Evolutionary conservation across 176 grass and related monocot species (phyloP).

Genomic region (Aegilops sharonensis): DNA sequence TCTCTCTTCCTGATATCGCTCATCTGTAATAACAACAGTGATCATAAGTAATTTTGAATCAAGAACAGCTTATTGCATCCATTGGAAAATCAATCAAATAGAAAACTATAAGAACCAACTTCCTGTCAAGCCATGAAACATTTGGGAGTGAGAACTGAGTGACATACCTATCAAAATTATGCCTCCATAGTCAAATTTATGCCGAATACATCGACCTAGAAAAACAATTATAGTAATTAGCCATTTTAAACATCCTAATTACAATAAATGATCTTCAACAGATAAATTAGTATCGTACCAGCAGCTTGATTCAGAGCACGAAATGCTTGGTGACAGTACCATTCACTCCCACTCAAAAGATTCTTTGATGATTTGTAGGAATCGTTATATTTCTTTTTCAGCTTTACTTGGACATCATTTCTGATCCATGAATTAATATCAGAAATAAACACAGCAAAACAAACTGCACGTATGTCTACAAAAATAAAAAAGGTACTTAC

Average conservation of each 20-base stretch:
- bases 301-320: slow-evolving; percentile 97
- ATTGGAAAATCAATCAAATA: slow-evolving; percentile 6
- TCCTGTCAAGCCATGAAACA: slow-evolving; percentile 14
- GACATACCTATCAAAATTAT: slow-evolving; percentile 89
- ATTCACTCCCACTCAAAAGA: slow-evolving; percentile 89
- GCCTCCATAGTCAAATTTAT: slow-evolving; percentile 91
- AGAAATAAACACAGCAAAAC: slow-evolving; percentile 1
- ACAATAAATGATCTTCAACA: slow-evolving; percentile 4
- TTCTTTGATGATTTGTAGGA: slow-evolving; percentile 78
- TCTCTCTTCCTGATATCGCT: slow-evolving; percentile 74
- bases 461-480: slow-evolving; percentile 12
- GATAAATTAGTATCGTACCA: slow-evolving; percentile 39
- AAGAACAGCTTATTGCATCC: slow-evolving; percentile 11
- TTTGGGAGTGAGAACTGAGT: not conserved
- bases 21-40: slow-evolving; percentile 55
- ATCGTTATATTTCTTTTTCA: slow-evolving; percentile 96
- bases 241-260: slow-evolving; percentile 27
- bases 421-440: slow-evolving; percentile 52
- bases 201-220: slow-evolving; percentile 90
- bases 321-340: slow-evolving; percentile 98
- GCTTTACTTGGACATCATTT: slow-evolving; percentile 84
- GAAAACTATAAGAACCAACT: not conserved
- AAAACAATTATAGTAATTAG: slow-evolving; percentile 36
- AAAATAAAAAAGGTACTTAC: slow-evolving; percentile 49
- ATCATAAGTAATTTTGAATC: slow-evolving; percentile 24